Percentiles rank a stretch among this genome's conserved stretches.
Evolutionary conservation across 495 filamentous ascomycete species (phyloP).

Genomic region (Aspergillus funiculosus): DNA sequence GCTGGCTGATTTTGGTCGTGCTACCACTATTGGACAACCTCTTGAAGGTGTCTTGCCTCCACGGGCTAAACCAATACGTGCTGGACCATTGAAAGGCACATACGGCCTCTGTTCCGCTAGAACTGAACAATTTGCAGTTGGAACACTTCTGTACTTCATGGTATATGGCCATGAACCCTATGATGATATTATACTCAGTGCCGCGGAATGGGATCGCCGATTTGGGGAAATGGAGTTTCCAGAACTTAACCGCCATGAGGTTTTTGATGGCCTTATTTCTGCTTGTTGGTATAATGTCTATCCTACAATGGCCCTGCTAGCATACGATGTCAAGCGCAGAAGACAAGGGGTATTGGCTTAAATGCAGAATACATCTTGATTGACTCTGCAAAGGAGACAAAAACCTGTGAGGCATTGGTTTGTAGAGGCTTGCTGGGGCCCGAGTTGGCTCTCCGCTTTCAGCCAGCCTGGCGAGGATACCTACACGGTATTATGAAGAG

Average conservation of each 20-base stretch:
- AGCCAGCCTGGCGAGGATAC: slow-evolving; percentile 21
- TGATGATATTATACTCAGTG: slow-evolving; percentile 22
- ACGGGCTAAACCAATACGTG: slow-evolving; percentile 18
- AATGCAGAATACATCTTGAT: slow-evolving; percentile 17
- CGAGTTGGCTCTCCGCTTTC: slow-evolving; percentile 21
- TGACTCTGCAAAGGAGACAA: slow-evolving; percentile 21
- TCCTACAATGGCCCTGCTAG: slow-evolving; percentile 23
- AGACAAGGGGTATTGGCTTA: slow-evolving; percentile 15
- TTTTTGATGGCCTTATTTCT: slow-evolving; percentile 22
- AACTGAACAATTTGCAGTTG: slow-evolving; percentile 29
- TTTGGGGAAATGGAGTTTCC: slow-evolving; percentile 22
- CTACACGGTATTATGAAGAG: slow-evolving; percentile 18
- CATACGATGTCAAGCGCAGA: slow-evolving; percentile 22
- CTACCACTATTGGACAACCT: slow-evolving; percentile 23
- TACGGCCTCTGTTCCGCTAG: slow-evolving; percentile 22
- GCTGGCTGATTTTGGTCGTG: slow-evolving; percentile 22
- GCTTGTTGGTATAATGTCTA: slow-evolving; percentile 26
- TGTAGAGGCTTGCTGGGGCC: slow-evolving; percentile 18
- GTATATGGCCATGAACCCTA: slow-evolving; percentile 30
- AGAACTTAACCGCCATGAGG: slow-evolving; percentile 20
- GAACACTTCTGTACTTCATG: slow-evolving; percentile 27
- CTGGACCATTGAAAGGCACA: slow-evolving; percentile 20
- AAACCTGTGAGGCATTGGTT: slow-evolving; percentile 20
- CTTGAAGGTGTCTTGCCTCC: slow-evolving; percentile 18
- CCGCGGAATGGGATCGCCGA: slow-evolving; percentile 21